Base-by-base conservation (phyloP, 768 basidiomycete genomes). In the Cystofilobasidium macerans region DNA sequence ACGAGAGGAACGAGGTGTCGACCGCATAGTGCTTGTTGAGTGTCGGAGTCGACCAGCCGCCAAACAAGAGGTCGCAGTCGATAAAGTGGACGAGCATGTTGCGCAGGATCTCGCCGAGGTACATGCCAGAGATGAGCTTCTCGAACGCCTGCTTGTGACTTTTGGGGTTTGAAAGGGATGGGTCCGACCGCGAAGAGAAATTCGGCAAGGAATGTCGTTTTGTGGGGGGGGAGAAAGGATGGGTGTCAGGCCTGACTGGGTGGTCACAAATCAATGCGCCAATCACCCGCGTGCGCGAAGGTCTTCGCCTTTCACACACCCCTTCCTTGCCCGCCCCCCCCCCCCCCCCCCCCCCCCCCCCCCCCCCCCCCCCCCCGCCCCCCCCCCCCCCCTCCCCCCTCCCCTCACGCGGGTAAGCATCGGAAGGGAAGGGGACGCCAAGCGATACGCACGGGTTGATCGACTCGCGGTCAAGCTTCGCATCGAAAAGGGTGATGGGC, bases 41-140 rank as follows among this genome's bases (percentile, higher is more conserved):
- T 12, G 74, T 73, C 0, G 77, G 67, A 5, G 89, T 86, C 8
- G 86, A 85, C 70, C 83, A 84, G 11, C 95, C 95, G 60, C 79
- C 78, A 77, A 99, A 95, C 30, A 98, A 80, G 30, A 78, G 65
- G 40, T 76, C 75, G 7, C 86, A 85, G 70, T 90, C 89, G 70
- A 94, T 79, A 69, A 97, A 79, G 57, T 89, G 82, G 35, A 91
- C 80, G 61, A 97, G 80, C 71, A 94, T 78, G 73, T 88, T 88
- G 43, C 95, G 86, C 30, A 86, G 82, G 69, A 98, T 83, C 77
- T 99, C 95, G 64, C 95, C 95, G 45, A 98, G 83, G 76, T 99
- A 99, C 94, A 99, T 97, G 64, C 95, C 95, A 1, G 91, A 95
- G 71, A 99, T 87, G 78, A 95, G 90, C 79, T 98, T 99, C 77